These are phyloP conservation scores for Aristolochia contorta DNA, from an alignment of 164 flowering plant species.

Conservation along the genomic window DNA sequence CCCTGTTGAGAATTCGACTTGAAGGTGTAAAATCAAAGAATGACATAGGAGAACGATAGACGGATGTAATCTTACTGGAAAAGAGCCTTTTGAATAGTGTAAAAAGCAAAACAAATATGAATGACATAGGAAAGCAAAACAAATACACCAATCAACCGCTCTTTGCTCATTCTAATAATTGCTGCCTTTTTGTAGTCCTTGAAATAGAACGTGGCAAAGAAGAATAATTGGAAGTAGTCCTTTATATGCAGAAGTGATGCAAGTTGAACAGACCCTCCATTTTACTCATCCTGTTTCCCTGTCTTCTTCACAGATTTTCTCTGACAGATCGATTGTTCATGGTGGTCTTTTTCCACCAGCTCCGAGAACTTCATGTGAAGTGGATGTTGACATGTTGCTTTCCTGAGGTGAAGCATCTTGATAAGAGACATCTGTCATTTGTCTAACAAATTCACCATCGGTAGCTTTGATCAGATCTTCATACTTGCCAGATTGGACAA, in stretches of 20 bases:
- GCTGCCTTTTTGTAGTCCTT: constrained; percentile 69
- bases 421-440: constrained; percentile 47
- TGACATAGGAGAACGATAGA: constrained; percentile 70
- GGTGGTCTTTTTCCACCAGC: constrained; percentile 27
- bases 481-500: constrained; percentile 64
- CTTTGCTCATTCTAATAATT: constrained; percentile 45
- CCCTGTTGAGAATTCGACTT: constrained; percentile 69
- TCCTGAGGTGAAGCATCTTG: constrained; percentile 36
- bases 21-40: constrained; percentile 82
- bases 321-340: constrained; percentile 7
- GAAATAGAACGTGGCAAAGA: constrained; percentile 67
- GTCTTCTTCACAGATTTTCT: constrained; percentile 39
- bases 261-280: constrained; percentile 63
- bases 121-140: constrained; percentile 61
- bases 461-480: constrained; percentile 43
- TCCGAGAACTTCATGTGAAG: constrained; percentile 20
- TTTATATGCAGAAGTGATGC: constrained; percentile 52
- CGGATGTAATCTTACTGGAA: constrained; percentile 42
- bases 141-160: constrained; percentile 41
- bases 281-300: constrained; percentile 56
- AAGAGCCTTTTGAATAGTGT: constrained; percentile 59
- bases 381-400: neutral
- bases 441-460: constrained; percentile 47
- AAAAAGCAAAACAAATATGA: constrained; percentile 55
- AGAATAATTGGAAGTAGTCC: constrained; percentile 77